These are phyloP conservation scores for Iris pallida DNA, from an alignment of 116 monocot species.

Conservation along the genomic window DNA sequence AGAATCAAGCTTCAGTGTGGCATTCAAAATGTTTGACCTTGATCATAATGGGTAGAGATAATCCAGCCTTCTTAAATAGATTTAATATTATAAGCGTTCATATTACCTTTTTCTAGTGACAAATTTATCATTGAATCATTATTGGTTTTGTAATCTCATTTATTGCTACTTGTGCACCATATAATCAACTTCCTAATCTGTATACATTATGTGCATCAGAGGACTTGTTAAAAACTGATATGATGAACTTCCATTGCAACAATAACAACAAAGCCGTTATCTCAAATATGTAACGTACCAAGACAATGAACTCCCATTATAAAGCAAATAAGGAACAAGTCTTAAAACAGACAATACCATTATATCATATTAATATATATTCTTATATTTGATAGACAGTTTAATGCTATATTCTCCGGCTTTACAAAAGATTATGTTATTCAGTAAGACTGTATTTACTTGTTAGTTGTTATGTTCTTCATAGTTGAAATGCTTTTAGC, in stretches of 20 bases:
- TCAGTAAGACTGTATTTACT: background rate
- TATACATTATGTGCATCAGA: background rate
- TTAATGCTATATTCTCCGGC: background rate
- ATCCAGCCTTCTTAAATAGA: background rate
- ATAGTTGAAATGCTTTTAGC: no score
- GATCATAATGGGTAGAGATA: conserved; percentile 67
- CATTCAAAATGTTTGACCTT: conserved; percentile 94
- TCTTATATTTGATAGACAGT: background rate
- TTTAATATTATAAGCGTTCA: background rate
- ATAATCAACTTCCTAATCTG: background rate
- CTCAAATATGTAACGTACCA: no score
- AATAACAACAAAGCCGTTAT: no score
- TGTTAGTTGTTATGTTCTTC: no score
- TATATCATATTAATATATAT: background rate
- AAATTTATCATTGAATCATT: background rate
- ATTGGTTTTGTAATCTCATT: background rate
- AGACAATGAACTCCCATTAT: background rate
- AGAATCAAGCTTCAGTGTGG: conserved; percentile 81
- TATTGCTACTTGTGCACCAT: background rate
- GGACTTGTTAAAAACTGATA: background rate
- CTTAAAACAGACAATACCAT: background rate
- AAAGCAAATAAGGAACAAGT: background rate
- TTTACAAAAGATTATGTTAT: background rate
- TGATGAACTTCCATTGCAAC: background rate
- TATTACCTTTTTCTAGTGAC: background rate